These are phyloP conservation scores for Phytophthora lateralis DNA, from an alignment of 352 stramenopile genomes.

Conservation along the genomic window DNA sequence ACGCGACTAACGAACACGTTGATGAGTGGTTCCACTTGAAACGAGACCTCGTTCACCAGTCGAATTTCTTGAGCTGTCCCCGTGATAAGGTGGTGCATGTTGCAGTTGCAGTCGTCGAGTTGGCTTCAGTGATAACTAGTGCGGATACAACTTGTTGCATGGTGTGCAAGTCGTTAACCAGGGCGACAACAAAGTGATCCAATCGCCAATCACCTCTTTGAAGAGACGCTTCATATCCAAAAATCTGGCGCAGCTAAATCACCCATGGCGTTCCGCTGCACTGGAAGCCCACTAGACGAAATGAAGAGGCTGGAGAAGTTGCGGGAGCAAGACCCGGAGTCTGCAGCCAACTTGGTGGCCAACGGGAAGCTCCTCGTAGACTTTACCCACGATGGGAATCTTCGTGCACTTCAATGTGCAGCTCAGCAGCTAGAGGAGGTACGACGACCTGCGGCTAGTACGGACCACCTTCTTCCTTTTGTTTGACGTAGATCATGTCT, in stretches of 20 bases:
- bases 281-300: slow-evolving; percentile 52
- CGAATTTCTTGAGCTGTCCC: not conserved
- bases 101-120: not conserved
- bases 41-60: slow-evolving; percentile 1
- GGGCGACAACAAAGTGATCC: no score
- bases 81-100: not conserved
- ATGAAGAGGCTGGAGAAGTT: slow-evolving; percentile 62
- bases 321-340: slow-evolving; percentile 48
- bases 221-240: slow-evolving; percentile 24
- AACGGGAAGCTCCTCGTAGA: slow-evolving; percentile 72
- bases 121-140: not conserved
- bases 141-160: not conserved
- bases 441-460: not conserved
- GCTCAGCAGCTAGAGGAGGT: slow-evolving; percentile 58
- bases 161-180: no score
- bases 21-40: slow-evolving; percentile 27
- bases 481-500: not conserved
- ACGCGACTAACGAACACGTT: not conserved
- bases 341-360: slow-evolving; percentile 56
- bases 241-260: not conserved
- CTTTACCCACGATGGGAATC: slow-evolving; percentile 46
- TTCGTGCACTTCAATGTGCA: slow-evolving; percentile 56
- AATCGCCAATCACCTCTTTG: slow-evolving; percentile 3
- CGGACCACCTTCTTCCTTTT: not conserved
- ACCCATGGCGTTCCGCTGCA: slow-evolving; percentile 53